Evolutionary conservation across 345 rosid species (phyloP).

Genomic region (Cardamine occulta): DNA sequence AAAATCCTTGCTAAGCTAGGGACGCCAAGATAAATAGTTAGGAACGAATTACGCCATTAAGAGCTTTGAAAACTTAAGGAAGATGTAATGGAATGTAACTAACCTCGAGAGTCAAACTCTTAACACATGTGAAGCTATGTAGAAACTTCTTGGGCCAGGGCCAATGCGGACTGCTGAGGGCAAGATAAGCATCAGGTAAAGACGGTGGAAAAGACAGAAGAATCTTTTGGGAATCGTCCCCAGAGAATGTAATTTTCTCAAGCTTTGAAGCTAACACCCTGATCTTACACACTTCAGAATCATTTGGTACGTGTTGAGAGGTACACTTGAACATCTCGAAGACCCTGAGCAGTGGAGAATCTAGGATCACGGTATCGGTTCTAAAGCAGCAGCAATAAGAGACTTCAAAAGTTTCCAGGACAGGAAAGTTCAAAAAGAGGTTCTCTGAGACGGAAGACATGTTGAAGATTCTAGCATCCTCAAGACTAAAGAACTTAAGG

Average conservation of each 20-base stretch:
- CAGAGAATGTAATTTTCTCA: constrained; percentile 20
- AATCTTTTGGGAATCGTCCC: neutral
- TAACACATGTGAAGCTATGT: constrained; percentile 18
- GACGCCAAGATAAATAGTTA: neutral
- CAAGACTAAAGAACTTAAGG: constrained; percentile 23
- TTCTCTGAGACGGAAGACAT: constrained; percentile 21
- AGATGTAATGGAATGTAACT: constrained; percentile 28
- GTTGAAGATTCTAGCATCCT: constrained; percentile 29
- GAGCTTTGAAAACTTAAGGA: constrained; percentile 22
- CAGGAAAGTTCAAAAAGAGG: constrained; percentile 26
- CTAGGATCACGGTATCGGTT: constrained; percentile 17
- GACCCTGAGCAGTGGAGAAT: constrained; percentile 25
- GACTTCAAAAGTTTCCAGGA: constrained; percentile 27
- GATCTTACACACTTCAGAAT: neutral
- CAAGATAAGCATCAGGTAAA: constrained; percentile 28
- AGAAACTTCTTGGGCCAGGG: constrained; percentile 31
- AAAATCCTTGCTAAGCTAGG: constrained; percentile 25
- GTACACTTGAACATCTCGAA: constrained; percentile 30
- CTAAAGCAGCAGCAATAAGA: constrained; percentile 13
- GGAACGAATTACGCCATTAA: neutral
- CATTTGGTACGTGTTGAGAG: constrained; percentile 11
- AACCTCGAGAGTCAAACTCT: constrained; percentile 36
- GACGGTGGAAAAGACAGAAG: constrained; percentile 24
- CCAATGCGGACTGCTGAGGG: neutral
- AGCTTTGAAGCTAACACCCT: constrained; percentile 27